Conservation (phyloP, 2,329 filamentous ascomycete genomes). For the Penicillium sp. region DNA sequence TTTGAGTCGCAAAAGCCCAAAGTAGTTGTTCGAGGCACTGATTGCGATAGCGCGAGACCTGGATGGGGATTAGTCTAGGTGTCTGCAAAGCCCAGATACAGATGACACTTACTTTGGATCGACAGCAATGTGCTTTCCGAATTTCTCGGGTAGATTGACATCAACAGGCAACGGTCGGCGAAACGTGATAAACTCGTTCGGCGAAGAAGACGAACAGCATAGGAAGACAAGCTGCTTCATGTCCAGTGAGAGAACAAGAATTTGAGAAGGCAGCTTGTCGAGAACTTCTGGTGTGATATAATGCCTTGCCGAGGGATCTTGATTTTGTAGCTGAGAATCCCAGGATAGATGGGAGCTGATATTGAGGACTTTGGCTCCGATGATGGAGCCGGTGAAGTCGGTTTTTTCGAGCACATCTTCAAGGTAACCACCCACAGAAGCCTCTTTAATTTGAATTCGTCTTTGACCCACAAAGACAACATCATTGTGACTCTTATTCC, state of each 20-base stretch:
- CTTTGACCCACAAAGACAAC: conserved; percentile 83
- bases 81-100: conserved; percentile 8
- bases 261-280: conserved; percentile 66
- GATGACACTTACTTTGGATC: conserved; percentile 65
- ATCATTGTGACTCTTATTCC: conserved; percentile 70
- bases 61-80: neutral
- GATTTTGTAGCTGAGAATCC: conserved; percentile 31
- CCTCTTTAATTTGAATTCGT: conserved; percentile 76
- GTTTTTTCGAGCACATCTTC: conserved; percentile 73
- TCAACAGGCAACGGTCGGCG: conserved; percentile 60
- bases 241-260: conserved; percentile 74
- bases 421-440: conserved; percentile 63
- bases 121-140: conserved; percentile 68
- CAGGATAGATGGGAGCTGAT: conserved; percentile 44
- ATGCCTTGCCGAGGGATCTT: conserved; percentile 7
- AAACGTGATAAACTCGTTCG: conserved; percentile 61
- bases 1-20: conserved; percentile 70
- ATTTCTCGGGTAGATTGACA: conserved; percentile 52
- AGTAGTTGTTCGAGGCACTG: conserved; percentile 66
- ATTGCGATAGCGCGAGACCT: conserved; percentile 62
- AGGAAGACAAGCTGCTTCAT: conserved; percentile 74
- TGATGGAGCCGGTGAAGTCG: conserved; percentile 76
- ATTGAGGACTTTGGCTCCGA: conserved; percentile 75
- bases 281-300: conserved; percentile 4
- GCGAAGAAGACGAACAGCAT: conserved; percentile 55